Evolutionary conservation across 768 basidiomycete genomes (phyloP).

Genomic region (Filobasidium floriforme): DNA sequence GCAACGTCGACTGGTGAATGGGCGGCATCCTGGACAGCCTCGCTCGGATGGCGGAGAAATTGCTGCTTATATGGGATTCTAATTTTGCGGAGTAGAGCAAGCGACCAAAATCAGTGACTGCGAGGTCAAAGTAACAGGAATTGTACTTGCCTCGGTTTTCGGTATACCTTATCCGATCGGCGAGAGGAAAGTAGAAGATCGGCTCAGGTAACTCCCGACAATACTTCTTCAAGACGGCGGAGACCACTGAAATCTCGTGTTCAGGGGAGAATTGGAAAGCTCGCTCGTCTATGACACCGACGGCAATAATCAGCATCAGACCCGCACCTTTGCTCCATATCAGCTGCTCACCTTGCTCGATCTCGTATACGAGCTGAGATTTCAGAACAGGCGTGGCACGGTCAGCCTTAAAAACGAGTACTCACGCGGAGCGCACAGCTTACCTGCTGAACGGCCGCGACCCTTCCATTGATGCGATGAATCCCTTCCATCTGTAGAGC

Average conservation of each 20-base stretch:
- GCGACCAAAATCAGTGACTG: not conserved
- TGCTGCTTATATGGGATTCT: slow-evolving; percentile 67
- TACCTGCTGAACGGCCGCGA: slow-evolving; percentile 83
- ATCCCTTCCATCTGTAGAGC: slow-evolving; percentile 41
- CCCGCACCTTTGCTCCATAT: not conserved
- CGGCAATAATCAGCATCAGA: not conserved
- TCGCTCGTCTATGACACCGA: slow-evolving; percentile 55
- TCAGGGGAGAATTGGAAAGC: slow-evolving; percentile 69
- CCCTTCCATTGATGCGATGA: slow-evolving; percentile 49
- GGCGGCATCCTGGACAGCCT: slow-evolving; percentile 75
- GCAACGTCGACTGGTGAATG: slow-evolving; percentile 78
- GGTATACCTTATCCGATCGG: slow-evolving; percentile 73
- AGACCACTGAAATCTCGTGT: slow-evolving; percentile 67
- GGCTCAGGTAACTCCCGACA: slow-evolving; percentile 83
- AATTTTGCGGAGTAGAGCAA: not conserved
- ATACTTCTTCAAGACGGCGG: slow-evolving; percentile 72
- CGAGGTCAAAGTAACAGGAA: not conserved
- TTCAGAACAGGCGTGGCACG: not conserved
- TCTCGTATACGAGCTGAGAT: slow-evolving; percentile 67
- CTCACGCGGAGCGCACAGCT: too few species aligned
- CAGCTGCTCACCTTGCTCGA: slow-evolving; percentile 54
- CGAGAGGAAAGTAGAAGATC: slow-evolving; percentile 68
- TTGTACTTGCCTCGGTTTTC: slow-evolving; percentile 59
- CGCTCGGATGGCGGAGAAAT: slow-evolving; percentile 69
- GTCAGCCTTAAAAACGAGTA: not conserved